These are phyloP conservation scores for Pleurotus salmoneostramineus DNA, from an alignment of 768 basidiomycete species.

Conservation along the genomic window DNA sequence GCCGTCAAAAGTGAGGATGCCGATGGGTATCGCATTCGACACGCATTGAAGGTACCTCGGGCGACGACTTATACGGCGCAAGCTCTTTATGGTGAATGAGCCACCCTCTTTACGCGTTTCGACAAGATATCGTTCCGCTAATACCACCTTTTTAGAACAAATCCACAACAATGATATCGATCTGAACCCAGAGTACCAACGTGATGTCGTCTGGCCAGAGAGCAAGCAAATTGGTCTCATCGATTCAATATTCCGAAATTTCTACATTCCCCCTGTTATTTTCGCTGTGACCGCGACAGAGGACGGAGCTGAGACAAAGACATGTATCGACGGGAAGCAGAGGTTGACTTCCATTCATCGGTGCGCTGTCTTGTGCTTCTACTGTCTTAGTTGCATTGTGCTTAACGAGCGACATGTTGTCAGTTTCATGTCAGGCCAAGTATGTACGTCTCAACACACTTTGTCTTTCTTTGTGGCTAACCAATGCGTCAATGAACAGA, in stretches of 20 bases:
- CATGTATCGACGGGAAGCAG: slow-evolving; percentile 75
- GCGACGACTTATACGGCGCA: slow-evolving; percentile 64
- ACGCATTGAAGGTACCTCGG: slow-evolving; percentile 51
- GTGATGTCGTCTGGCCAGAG: slow-evolving; percentile 67
- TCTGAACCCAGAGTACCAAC: slow-evolving; percentile 75
- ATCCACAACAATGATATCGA: slow-evolving; percentile 61
- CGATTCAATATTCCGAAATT: slow-evolving; percentile 62
- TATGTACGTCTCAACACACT: slow-evolving; percentile 26
- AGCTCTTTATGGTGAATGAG: slow-evolving; percentile 47
- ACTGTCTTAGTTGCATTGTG: background rate
- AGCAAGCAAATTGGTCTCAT: slow-evolving; percentile 57
- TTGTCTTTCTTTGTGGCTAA: background rate
- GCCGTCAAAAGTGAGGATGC: background rate
- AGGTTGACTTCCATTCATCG: slow-evolving; percentile 61
- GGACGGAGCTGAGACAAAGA: slow-evolving; percentile 54
- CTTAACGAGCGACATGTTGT: background rate
- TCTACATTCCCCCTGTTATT: slow-evolving; percentile 64
- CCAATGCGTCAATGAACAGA: slow-evolving; percentile 22
- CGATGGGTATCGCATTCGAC: slow-evolving; percentile 27
- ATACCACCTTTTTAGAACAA: slow-evolving; percentile 49
- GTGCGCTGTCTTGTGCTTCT: slow-evolving; percentile 23
- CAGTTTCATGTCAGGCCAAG: slow-evolving; percentile 55
- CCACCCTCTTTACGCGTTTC: background rate
- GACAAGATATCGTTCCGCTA: background rate
- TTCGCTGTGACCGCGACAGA: slow-evolving; percentile 53